Conservation (phyloP, 306 rosid genomes). For the Cicer cuneatum region DNA sequence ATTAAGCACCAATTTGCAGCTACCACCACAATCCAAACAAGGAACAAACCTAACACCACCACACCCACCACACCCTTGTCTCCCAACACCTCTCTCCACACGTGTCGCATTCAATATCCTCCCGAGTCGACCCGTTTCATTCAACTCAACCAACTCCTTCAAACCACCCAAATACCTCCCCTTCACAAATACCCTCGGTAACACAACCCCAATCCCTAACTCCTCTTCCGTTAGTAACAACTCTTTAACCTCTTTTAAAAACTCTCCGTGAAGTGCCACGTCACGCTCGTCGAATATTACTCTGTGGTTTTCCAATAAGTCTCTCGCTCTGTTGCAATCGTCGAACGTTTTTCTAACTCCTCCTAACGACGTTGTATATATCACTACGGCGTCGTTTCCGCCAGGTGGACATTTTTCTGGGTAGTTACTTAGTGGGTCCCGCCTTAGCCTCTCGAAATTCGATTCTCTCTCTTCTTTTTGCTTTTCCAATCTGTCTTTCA, state of each 20-base stretch:
- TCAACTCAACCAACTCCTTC: constrained; percentile 60
- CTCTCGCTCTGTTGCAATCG: constrained; percentile 67
- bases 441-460: constrained; percentile 35
- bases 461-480: constrained; percentile 61
- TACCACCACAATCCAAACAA: constrained; percentile 81
- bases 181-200: constrained; percentile 82
- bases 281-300: constrained; percentile 85
- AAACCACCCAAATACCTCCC: constrained; percentile 87
- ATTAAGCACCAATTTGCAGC: constrained; percentile 58
- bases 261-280: constrained; percentile 82
- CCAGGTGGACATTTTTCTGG: constrained; percentile 84
- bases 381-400: constrained; percentile 66
- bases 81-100: constrained; percentile 74
- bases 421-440: constrained; percentile 66
- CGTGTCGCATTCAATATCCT: constrained; percentile 59
- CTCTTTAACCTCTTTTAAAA: constrained; percentile 65
- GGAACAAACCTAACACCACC: constrained; percentile 91
- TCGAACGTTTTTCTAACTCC: constrained; percentile 83
- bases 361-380: constrained; percentile 86
- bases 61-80: constrained; percentile 70
- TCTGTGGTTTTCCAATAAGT: constrained; percentile 62
- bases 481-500: constrained; percentile 70
- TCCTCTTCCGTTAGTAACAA: constrained; percentile 23
- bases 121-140: constrained; percentile 69
- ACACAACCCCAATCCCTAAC: constrained; percentile 10